Percentiles rank a stretch among this genome's conserved stretches.
Conservation (phyloP, 2,329 filamentous ascomycete species). For the Nectriaceae sp. region DNA sequence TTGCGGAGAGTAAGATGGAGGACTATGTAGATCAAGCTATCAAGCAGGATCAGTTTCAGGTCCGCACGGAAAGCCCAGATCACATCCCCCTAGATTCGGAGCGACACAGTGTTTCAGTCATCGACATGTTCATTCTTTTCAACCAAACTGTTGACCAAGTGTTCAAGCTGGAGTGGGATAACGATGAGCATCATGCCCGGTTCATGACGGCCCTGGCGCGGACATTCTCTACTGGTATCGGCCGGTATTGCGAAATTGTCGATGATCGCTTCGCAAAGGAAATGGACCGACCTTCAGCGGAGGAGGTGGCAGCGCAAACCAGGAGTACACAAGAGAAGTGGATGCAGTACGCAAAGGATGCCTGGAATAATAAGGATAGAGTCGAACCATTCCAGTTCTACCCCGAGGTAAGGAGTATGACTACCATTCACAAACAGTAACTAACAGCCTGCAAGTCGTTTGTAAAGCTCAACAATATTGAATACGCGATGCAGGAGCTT, state of each 20-base stretch:
- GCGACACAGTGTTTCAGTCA: constrained; percentile 87
- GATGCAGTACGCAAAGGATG: constrained; percentile 90
- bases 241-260: constrained; percentile 87
- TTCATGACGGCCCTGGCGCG: constrained; percentile 96
- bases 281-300: constrained; percentile 88
- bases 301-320: constrained; percentile 76
- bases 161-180: constrained; percentile 84
- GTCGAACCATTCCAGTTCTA: constrained; percentile 97
- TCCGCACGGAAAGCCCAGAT: constrained; percentile 65
- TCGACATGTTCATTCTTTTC: constrained; percentile 93
- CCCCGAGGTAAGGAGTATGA: constrained; percentile 67
- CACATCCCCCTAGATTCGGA: constrained; percentile 74
- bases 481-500: constrained; percentile 89
- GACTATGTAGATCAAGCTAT: constrained; percentile 88
- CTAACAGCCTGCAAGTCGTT: constrained; percentile 68
- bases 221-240: constrained; percentile 78
- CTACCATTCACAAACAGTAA: constrained; percentile 2
- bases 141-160: constrained; percentile 90
- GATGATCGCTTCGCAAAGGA: constrained; percentile 85
- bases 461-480: constrained; percentile 96
- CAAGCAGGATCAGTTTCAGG: constrained; percentile 84
- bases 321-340: constrained; percentile 90
- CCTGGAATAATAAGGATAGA: constrained; percentile 89
- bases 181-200: constrained; percentile 89
- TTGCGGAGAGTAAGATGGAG: constrained; percentile 76